These are phyloP conservation scores for Aspergillus felis DNA, from an alignment of 2,329 filamentous ascomycete species.

Conservation along the genomic window DNA sequence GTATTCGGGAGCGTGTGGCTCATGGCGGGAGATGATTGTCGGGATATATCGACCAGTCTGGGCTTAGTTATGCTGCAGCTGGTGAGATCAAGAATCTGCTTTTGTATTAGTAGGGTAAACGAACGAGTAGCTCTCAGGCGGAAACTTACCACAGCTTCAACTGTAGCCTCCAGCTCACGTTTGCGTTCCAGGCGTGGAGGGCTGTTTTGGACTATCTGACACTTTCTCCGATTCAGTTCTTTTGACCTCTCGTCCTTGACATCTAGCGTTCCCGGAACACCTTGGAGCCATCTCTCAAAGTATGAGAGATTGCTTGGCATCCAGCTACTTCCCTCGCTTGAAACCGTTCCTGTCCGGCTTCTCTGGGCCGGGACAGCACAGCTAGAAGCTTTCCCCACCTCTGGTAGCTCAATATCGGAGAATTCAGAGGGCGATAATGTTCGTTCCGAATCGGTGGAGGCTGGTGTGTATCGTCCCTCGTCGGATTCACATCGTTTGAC, in stretches of 20 bases:
- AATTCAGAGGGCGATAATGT: conserved; percentile 10
- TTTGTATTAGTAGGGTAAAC: conserved; percentile 5
- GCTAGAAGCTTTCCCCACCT: conserved; percentile 10
- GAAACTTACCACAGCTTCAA: conserved; percentile 23
- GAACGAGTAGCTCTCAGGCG: too few species aligned
- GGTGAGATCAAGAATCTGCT: conserved; percentile 31
- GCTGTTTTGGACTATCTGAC: background rate
- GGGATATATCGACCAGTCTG: conserved; percentile 37
- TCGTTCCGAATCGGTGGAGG: conserved; percentile 8
- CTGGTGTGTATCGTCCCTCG: conserved; percentile 10
- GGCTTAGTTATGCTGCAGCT: conserved; percentile 30
- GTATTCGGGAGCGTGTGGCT: conserved; percentile 21
- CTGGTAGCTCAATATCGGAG: conserved; percentile 10
- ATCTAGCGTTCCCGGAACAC: conserved; percentile 29
- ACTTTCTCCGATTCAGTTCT: conserved; percentile 26
- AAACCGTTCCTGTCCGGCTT: conserved; percentile 31
- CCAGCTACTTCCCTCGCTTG: conserved; percentile 35
- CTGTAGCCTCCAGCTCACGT: conserved; percentile 12
- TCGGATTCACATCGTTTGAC: conserved; percentile 24
- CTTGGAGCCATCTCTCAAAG: conserved; percentile 36
- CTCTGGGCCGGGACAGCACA: conserved; percentile 25
- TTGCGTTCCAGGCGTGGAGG: conserved; percentile 12
- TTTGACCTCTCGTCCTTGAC: conserved; percentile 21
- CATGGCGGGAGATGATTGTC: conserved; percentile 31
- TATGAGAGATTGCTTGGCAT: conserved; percentile 34